Base-by-base conservation (phyloP, 495 filamentous ascomycete species). In the Aspergillus nanangensis region DNA sequence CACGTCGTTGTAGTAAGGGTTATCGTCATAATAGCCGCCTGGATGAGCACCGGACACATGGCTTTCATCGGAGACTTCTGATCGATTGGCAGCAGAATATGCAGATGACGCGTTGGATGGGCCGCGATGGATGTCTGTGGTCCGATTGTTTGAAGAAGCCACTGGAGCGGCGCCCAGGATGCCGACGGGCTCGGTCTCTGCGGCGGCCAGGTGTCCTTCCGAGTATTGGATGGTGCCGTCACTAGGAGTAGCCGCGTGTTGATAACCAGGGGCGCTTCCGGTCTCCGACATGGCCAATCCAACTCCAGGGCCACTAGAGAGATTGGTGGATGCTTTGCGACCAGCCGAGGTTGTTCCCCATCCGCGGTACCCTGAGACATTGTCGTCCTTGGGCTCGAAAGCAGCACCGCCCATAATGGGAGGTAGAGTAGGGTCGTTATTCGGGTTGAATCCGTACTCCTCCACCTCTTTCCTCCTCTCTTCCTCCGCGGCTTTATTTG, bases 81-180 rank as follows among this genome's bases (percentile, higher is more conserved):
- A 96, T 36, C 80, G 78, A 34, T 83, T 83, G 9, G 78, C 86
- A 10, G 82, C 82, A 25, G 92, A 96, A 63, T 98, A 98, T 8
- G 88, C 89, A 1, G 93, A 97, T 2, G 93, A 98, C 15, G 93
- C 93, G 65, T 98, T 98, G 1, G 90, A 96, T 11, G 92, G 86
- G 2, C 93, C 93, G 29, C 93, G 86, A 51, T 87, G 87, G 23
- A 97, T 85, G 53, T 85, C 84, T 15, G 62, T 70, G 19, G 66
- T 66, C 33, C 79, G 75, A 65, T 83, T 87, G 21, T 76, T 80
- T 27, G 55, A 33, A 19, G 76, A 75, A 10, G 84, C 78, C 3
- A 72, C 65, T 1, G 89, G 88, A 22, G 63, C 79, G 8, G 77
- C 73, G 18, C 88, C 92, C 61, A 95, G 82, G 38, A 84, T 85